Evolutionary conservation across 805 yeast species (phyloP).

Genomic region (Pichia ethanolica): DNA sequence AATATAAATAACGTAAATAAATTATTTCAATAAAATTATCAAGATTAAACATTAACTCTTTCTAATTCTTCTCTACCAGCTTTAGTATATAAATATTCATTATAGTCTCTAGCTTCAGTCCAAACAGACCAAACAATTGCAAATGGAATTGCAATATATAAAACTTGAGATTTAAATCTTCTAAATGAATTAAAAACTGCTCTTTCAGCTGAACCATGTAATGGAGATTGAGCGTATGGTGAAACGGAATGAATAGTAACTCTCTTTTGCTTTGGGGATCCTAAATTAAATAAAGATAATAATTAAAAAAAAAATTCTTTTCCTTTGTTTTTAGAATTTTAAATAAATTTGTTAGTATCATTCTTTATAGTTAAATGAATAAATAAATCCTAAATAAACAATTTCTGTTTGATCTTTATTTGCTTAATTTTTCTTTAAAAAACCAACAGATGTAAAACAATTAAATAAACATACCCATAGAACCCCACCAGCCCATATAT

Average conservation of each 20-base stretch:
- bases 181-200: slow-evolving; percentile 91
- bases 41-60: slow-evolving; percentile 38
- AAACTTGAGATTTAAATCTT: slow-evolving; percentile 80
- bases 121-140: slow-evolving; percentile 78
- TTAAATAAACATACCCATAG: slow-evolving; percentile 37
- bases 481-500: slow-evolving; percentile 98
- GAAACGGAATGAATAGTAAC: slow-evolving; percentile 85
- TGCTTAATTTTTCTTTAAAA: too few species aligned
- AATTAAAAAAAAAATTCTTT: background rate
- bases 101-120: slow-evolving; percentile 82
- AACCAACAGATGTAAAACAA: too few species aligned
- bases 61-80: slow-evolving; percentile 95
- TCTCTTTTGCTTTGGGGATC: slow-evolving; percentile 82
- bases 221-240: slow-evolving; percentile 88
- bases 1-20: background rate
- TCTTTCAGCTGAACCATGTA: slow-evolving; percentile 77
- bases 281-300: background rate
- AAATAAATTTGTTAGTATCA: background rate
- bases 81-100: slow-evolving; percentile 91
- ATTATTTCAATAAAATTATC: background rate
- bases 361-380: background rate
- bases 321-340: too few species aligned
- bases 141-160: slow-evolving; percentile 73
- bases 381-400: too few species aligned
- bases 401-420: too few species aligned